Evolutionary conservation across 768 basidiomycete species (phyloP).

Genomic region (Cyclocybe cylindracea): DNA sequence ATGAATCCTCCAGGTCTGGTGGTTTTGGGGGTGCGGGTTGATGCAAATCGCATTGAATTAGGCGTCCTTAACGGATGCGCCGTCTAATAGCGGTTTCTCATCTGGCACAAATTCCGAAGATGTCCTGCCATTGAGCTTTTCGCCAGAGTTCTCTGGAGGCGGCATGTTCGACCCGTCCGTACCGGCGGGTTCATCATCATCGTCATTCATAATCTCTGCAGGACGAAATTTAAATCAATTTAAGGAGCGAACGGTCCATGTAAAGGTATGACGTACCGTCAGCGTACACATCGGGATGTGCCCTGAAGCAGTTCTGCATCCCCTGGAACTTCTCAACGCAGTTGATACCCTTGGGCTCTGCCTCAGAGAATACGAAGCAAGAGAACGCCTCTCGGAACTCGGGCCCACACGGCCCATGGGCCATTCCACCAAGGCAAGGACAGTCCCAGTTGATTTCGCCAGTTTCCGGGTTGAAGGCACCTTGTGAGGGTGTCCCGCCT

Average conservation of each 20-base stretch:
- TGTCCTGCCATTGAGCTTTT: constrained; percentile 6
- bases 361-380: constrained; percentile 93
- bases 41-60: constrained; percentile 1
- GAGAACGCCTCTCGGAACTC: constrained; percentile 96
- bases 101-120: constrained; percentile 1
- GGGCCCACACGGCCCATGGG: constrained; percentile 91
- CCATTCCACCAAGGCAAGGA: constrained; percentile 98
- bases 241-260: neutral
- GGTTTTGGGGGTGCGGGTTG: constrained; percentile 5
- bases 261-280: constrained; percentile 61
- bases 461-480: constrained; percentile 92
- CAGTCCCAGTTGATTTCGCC: constrained; percentile 99
- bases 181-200: constrained; percentile 46
- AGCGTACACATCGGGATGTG: constrained; percentile 93
- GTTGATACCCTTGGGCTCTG: constrained; percentile 96
- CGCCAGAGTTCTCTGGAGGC: constrained; percentile 3
- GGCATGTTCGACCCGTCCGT: constrained; percentile 11
- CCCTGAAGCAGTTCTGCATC: constrained; percentile 98
- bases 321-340: constrained; percentile 97
- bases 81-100: constrained; percentile 10
- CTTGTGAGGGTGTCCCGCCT: constrained; percentile 25
- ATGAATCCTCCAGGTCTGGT: constrained; percentile 8
- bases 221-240: constrained; percentile 6
- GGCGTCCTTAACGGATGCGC: constrained; percentile 3
- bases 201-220: constrained; percentile 70